Conservation (phyloP, 2,329 filamentous ascomycete genomes). For the Sporothrix protearum region DNA sequence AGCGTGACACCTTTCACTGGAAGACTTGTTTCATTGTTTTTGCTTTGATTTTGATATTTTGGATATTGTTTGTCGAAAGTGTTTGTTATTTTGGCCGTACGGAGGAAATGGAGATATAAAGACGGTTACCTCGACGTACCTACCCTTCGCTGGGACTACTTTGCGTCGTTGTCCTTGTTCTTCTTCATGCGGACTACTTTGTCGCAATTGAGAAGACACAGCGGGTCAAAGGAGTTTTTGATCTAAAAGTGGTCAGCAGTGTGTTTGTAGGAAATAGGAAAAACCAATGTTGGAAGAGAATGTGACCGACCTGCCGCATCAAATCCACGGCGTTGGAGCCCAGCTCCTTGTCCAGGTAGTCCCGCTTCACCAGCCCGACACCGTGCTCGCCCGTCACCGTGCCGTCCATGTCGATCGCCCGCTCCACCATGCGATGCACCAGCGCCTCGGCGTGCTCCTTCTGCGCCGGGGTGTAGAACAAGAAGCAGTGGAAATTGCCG, state of each 20-base stretch:
- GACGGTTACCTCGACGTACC: neutral
- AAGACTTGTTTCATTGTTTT: too few relatives aligned
- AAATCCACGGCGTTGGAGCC: conserved; percentile 70
- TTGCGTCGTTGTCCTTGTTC: conserved; percentile 41
- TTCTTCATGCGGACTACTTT: conserved; percentile 63
- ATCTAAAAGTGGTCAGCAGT: conserved; percentile 39
- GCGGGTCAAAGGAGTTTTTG: conserved; percentile 75
- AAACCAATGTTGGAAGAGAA: neutral
- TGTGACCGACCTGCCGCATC: conserved; percentile 61
- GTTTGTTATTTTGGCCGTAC: neutral
- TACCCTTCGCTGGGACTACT: neutral
- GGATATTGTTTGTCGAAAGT: neutral
- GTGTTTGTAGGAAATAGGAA: too few relatives aligned
- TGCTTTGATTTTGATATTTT: neutral
- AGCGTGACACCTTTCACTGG: neutral
- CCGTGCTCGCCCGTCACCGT: conserved; percentile 85
- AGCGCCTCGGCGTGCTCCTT: conserved; percentile 63
- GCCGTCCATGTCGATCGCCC: conserved; percentile 78
- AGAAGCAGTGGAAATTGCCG: conserved; percentile 62
- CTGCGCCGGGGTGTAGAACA: conserved; percentile 63
- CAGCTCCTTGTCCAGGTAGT: conserved; percentile 76
- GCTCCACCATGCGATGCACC: conserved; percentile 81
- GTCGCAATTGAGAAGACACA: conserved; percentile 66
- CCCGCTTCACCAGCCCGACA: conserved; percentile 77
- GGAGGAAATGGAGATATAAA: neutral